Evolutionary conservation across 2,329 filamentous ascomycete genomes (phyloP).

Genomic region (Didymella exigua): DNA sequence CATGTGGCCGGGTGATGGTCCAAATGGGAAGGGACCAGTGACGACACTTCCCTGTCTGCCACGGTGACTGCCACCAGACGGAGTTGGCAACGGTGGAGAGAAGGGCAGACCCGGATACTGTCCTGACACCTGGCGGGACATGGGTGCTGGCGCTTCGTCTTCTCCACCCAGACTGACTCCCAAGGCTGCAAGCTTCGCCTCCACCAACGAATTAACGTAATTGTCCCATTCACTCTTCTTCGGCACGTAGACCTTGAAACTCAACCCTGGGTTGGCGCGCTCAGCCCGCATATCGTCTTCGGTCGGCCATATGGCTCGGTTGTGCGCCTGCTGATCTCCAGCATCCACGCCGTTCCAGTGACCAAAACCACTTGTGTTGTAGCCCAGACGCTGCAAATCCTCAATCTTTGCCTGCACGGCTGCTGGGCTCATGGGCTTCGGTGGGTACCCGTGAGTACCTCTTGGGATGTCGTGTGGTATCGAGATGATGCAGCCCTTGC

Average conservation of each 20-base stretch:
- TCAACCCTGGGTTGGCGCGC: constrained; percentile 53
- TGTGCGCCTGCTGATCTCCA: constrained; percentile 56
- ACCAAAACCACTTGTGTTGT: constrained; percentile 71
- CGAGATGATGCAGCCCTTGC: constrained; percentile 53
- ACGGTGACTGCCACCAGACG: constrained; percentile 76
- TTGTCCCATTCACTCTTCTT: constrained; percentile 75
- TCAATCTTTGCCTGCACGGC: constrained; percentile 67
- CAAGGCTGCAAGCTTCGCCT: constrained; percentile 89
- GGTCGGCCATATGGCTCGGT: constrained; percentile 70
- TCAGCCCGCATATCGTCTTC: constrained; percentile 64
- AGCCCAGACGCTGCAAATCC: constrained; percentile 72
- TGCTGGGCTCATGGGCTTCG: constrained; percentile 52
- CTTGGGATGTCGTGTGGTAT: constrained; percentile 52
- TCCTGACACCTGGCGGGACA: constrained; percentile 74
- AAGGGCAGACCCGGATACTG: constrained; percentile 77
- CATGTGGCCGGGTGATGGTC: constrained; percentile 60
- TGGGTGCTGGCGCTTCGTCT: constrained; percentile 62
- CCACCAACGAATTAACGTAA: constrained; percentile 81
- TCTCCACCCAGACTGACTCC: constrained; percentile 84
- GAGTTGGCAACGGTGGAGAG: constrained; percentile 81
- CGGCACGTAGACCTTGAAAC: constrained; percentile 69
- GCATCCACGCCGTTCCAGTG: constrained; percentile 55
- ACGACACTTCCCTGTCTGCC: constrained; percentile 63
- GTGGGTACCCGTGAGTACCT: constrained; percentile 50
- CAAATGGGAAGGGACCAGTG: constrained; percentile 63